Evolutionary conservation across 1,284 basidiomycete species (phyloP), one percentile per base, ranked within the genome.

Genomic region (Naganishia sp.): DNA sequence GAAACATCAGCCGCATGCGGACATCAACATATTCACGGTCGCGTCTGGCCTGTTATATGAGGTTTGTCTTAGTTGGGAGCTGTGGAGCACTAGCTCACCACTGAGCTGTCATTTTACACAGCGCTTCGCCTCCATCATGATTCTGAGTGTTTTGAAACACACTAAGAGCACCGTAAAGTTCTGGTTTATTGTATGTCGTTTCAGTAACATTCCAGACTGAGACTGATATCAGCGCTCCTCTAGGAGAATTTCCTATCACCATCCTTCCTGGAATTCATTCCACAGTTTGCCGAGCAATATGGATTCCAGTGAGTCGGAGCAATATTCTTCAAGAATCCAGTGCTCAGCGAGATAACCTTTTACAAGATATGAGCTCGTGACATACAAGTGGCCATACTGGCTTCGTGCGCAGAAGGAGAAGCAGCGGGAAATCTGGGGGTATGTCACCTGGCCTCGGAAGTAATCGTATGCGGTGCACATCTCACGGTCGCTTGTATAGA

Each of bases 361-460:
- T 13, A 39, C 6, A 25, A 69, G 68, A 23, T 80, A 97, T 77
- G 94, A 98, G 76, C 85, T 99, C 13, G 90, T 99, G 65, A 98
- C 95, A 0, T 99, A 98, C 83, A 97, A 96, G 75, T 99, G 95
- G 95, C 96, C 95, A 0, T 89, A 90, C 3, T 99, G 95, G 95
- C 84, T 99, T 15, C 89, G 93, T n/a, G 86, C 86, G 11, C 95
- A 98, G 78, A 94, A 88, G 65, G 95, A 99, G 81, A 99, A 99
- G 79, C 95, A 99, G 78, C 86, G 95, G 23, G 90, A 94, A 66
- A 99, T 99, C 73, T 99, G 95, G 95, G 96, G 91, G n/a, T 74
- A 54, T 69, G 71, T 21, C n/a, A 21, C 23, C 23, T 25, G 21
- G 5, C 7, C 21, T 5, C 21, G 6, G 6, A 28, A 23, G 13